These are phyloP conservation scores for Penicillium nucicola DNA, from an alignment of 495 filamentous ascomycete genomes.

Conservation along the genomic window DNA sequence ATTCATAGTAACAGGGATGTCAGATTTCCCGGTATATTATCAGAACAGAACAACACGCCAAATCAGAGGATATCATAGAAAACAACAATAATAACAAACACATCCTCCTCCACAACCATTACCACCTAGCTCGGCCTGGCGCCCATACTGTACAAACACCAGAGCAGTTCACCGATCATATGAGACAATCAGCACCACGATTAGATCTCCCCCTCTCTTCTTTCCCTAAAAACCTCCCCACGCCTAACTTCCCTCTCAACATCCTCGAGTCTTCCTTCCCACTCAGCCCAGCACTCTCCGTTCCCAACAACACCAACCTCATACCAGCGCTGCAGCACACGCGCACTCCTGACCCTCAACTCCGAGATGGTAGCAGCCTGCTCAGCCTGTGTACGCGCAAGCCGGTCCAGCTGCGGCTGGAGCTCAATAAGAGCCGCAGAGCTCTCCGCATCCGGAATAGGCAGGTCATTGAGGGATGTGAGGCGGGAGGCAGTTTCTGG, in stretches of 20 bases:
- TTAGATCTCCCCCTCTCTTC: slow-evolving; percentile 39
- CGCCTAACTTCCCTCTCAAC: slow-evolving; percentile 65
- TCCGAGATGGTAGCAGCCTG: slow-evolving; percentile 72
- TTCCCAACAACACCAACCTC: slow-evolving; percentile 64
- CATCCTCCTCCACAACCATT: no score
- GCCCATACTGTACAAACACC: no score
- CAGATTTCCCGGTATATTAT: no score
- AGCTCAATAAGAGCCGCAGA: slow-evolving; percentile 68
- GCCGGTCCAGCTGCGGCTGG: slow-evolving; percentile 65
- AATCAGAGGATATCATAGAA: no score
- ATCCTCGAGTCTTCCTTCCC: slow-evolving; percentile 64
- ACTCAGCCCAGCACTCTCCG: slow-evolving; percentile 70
- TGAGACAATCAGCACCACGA: no score
- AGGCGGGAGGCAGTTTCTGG: slow-evolving; percentile 74
- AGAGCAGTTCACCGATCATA: no score
- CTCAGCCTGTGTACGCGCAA: slow-evolving; percentile 61
- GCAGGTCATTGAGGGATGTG: slow-evolving; percentile 73
- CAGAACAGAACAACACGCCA: no score
- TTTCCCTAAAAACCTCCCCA: slow-evolving; percentile 45
- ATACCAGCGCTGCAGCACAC: slow-evolving; percentile 76
- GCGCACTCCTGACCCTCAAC: slow-evolving; percentile 69
- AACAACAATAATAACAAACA: no score
- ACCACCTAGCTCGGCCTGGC: no score
- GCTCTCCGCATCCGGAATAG: slow-evolving; percentile 64
- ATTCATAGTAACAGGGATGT: no score